Conservation (phyloP, 805 yeast genomes). For the Candida vartiovaarae region DNA sequence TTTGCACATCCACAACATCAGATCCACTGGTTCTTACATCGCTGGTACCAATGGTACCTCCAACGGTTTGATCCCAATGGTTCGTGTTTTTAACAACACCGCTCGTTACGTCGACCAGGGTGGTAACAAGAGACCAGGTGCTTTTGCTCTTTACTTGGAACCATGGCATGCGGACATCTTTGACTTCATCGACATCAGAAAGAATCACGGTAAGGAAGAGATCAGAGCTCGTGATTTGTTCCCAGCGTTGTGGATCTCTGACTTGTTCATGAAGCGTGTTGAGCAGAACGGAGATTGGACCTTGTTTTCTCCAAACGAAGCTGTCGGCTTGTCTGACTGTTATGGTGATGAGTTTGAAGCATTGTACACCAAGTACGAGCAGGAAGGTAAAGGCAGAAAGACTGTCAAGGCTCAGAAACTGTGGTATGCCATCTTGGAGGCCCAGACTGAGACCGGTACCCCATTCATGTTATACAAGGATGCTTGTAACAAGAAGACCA, state of each 20-base stretch:
- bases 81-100: constrained; percentile 90
- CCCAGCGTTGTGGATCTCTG: constrained; percentile 93
- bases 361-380: constrained; percentile 70
- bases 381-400: constrained; percentile 55
- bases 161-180: constrained; percentile 97
- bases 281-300: constrained; percentile 78
- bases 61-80: constrained; percentile 90
- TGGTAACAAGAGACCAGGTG: constrained; percentile 97
- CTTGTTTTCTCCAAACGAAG: constrained; percentile 81
- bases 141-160: constrained; percentile 88
- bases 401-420: constrained; percentile 84
- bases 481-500: constrained; percentile 79
- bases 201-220: constrained; percentile 95
- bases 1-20: constrained; percentile 77
- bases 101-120: constrained; percentile 98
- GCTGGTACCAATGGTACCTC: constrained; percentile 92
- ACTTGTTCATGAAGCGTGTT: constrained; percentile 88
- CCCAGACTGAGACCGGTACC: constrained; percentile 95
- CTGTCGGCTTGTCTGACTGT: constrained; percentile 78
- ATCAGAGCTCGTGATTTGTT: constrained; percentile 89
- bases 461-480: constrained; percentile 95
- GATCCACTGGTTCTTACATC: constrained; percentile 85
- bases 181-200: constrained; percentile 79
- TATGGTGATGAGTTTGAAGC: constrained; percentile 80
- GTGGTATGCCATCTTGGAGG: constrained; percentile 84